Evolutionary conservation across 2,329 filamentous ascomycete genomes (phyloP), one percentile per base, ranked within the genome.

Genomic region (Diaporthe aspalathi): DNA sequence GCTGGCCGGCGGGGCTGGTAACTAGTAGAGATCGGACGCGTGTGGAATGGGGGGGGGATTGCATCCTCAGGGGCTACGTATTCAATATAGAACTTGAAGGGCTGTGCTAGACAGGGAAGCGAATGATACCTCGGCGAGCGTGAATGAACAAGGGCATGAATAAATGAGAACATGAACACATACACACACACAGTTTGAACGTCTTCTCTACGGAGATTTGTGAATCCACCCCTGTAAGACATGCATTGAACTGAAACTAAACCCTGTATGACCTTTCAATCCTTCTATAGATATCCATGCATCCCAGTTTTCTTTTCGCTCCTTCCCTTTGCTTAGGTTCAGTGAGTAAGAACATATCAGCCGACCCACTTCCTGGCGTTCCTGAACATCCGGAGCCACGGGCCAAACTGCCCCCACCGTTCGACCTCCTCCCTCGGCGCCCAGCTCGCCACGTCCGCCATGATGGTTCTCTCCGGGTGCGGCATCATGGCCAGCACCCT

Each of bases 401-500:
- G 94, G 1, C 94, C 93, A 79, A 92, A 92, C 75, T 94, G 92
- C 35, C 93, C 93, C 92, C 93, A 95, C 73, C 91, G 85, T 16
- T 89, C 88, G 7, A 85, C 74, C 72, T 89, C 85, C 43, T 82
- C 82, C 4, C 76, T 77, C 9, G 94, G 92, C 73, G 92, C 84
- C 80, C 91, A 97, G 80, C 93, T 95, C 60, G 87, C 90, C 73
- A 94, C 91, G 71, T 94, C 93, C 70, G 90, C 90, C 84, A 97
- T 84, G 71, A 97, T 90, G 20, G 93, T 97, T n/a, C 94, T 89
- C 84, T 98, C 94, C 1, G 94, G 94, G 81, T 97, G 94, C 73
- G 95, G 95, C 94, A 98, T 97, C 84, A 97, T 89, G 8, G 94
- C 94, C 75, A 97, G 81, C 1, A 97, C 93, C 70, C 93, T 88